Evolutionary conservation across 768 basidiomycete species (phyloP).

Genomic region (Lentinus tigrinus): DNA sequence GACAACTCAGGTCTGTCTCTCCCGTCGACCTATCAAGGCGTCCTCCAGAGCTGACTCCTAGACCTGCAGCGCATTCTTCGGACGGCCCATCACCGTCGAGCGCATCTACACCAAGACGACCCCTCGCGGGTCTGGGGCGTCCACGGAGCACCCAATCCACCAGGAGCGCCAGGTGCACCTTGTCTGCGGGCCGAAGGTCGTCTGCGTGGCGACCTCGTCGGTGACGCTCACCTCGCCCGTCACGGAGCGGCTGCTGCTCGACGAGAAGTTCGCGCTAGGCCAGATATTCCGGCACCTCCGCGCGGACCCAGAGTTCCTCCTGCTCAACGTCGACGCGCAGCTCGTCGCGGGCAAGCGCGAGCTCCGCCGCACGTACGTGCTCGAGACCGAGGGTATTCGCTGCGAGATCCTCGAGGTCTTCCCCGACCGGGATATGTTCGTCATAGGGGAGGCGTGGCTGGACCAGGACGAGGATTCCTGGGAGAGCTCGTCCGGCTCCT

Average conservation of each 20-base stretch:
- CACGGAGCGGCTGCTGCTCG: conserved; percentile 63
- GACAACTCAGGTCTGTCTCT: conserved; percentile 72
- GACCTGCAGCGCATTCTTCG: conserved; percentile 58
- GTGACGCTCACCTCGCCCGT: conserved; percentile 58
- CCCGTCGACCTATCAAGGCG: too few relatives aligned
- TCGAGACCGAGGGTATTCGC: conserved; percentile 55
- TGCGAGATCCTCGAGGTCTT: conserved; percentile 73
- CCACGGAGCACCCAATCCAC: conserved; percentile 49
- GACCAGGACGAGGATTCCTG: background rate
- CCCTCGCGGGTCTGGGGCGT: conserved; percentile 34
- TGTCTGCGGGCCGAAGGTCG: conserved; percentile 50
- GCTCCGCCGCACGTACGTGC: conserved; percentile 58
- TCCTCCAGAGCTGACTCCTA: too few relatives aligned
- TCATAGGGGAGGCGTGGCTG: conserved; percentile 56
- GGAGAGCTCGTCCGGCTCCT: too few relatives aligned
- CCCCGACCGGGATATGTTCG: conserved; percentile 66
- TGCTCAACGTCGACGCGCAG: conserved; percentile 48
- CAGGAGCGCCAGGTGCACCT: conserved; percentile 69
- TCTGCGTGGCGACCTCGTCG: conserved; percentile 65
- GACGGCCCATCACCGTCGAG: conserved; percentile 56
- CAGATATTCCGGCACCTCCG: conserved; percentile 62
- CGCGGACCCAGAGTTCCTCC: conserved; percentile 54
- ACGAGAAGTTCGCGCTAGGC: conserved; percentile 66
- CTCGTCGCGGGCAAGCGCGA: conserved; percentile 23
- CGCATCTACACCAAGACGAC: conserved; percentile 53